Conservation (phyloP, 2,329 filamentous ascomycete genomes). For the Botrytis galanthina region DNA sequence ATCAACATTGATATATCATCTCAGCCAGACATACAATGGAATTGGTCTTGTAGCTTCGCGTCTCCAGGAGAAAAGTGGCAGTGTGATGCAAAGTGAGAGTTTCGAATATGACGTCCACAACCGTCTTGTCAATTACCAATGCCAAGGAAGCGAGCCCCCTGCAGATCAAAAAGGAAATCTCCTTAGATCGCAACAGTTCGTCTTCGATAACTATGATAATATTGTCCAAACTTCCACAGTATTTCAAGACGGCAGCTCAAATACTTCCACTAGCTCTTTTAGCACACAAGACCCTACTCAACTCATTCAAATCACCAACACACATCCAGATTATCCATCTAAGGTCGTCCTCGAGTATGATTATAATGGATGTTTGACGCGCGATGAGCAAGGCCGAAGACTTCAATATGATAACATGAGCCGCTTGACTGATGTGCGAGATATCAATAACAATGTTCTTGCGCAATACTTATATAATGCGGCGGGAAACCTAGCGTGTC, state of each 20-base stretch:
- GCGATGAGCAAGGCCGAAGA: slow-evolving; percentile 6
- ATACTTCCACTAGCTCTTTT: background rate
- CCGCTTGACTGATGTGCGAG: slow-evolving; percentile 1
- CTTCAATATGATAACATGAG: slow-evolving; percentile 12
- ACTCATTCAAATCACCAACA: slow-evolving; percentile 12
- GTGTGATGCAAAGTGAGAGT: background rate
- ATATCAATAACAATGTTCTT: background rate
- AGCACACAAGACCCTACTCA: slow-evolving; percentile 10
- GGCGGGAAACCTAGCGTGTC: slow-evolving; percentile 5
- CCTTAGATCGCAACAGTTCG: background rate
- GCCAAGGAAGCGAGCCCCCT: slow-evolving; percentile 6
- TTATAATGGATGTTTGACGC: slow-evolving; percentile 5
- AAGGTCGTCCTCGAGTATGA: background rate
- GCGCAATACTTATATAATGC: slow-evolving; percentile 13
- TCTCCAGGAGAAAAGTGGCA: background rate
- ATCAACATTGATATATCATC: slow-evolving; percentile 2
- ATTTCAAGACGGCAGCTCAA: slow-evolving; percentile 9
- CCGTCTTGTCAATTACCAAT: slow-evolving; percentile 12
- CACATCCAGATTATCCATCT: background rate
- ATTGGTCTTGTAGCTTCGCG: slow-evolving; percentile 5
- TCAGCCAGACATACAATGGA: slow-evolving; percentile 7
- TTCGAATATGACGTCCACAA: slow-evolving; percentile 19
- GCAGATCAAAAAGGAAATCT: background rate
- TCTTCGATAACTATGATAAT: slow-evolving; percentile 17
- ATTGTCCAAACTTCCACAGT: background rate